phyloP scores from a whole-genome alignment of 2,329 filamentous ascomycete genomes.

The Penicillium sp. region DNA sequence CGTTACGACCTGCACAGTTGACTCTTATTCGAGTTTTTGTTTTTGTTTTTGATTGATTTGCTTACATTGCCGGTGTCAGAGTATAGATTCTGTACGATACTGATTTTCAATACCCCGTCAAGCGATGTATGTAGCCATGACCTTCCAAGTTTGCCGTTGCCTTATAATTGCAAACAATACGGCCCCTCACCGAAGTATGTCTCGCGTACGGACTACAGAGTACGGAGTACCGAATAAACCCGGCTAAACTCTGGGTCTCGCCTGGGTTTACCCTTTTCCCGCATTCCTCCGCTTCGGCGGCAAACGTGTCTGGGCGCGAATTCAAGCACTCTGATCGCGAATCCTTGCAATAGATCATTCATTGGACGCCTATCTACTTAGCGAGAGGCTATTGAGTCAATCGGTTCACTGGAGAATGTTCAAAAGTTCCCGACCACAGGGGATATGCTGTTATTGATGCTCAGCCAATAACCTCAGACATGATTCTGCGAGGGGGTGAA shows the following conservation, averaged over 20 bases:
- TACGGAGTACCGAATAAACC: background rate
- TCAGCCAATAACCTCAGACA: background rate
- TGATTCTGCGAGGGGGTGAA: slow-evolving; percentile 3
- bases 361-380: background rate
- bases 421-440: background rate
- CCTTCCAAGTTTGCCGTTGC: background rate
- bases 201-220: background rate
- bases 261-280: background rate
- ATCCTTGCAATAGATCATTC: background rate
- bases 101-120: background rate
- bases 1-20: background rate
- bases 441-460: background rate
- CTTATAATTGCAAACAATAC: background rate
- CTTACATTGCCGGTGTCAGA: background rate
- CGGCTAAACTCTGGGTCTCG: background rate
- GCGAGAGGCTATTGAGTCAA: background rate
- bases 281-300: slow-evolving; percentile 1
- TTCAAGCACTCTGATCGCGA: background rate
- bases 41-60: background rate
- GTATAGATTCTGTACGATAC: slow-evolving; percentile 1
- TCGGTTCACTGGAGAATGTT: background rate
- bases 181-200: background rate
- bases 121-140: background rate
- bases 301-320: slow-evolving; percentile 7
- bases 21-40: background rate